A percentile compares a stretch with the other conserved stretches of the same genome.
Evolutionary conservation across 805 yeast genomes (phyloP).

Genomic region (Helenozyma baotianmanensis): DNA sequence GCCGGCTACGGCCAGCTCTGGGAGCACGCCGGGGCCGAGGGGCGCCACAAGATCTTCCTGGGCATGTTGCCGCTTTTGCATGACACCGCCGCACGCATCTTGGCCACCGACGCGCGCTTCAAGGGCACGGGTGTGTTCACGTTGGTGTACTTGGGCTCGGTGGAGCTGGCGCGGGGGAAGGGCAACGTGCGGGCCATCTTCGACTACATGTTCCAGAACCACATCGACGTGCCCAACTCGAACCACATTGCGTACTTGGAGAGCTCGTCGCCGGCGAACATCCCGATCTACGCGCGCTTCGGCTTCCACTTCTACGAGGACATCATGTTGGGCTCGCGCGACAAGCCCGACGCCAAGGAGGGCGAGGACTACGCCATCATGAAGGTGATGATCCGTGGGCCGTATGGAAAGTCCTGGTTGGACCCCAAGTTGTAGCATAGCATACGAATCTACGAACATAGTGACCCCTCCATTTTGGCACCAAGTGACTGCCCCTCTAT

Average conservation of each 20-base stretch:
- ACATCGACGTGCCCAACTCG: slow-evolving; percentile 36
- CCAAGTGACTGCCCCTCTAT: too few species aligned
- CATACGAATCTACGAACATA: neutral
- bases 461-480: too few species aligned
- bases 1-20: slow-evolving; percentile 52
- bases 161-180: slow-evolving; percentile 46
- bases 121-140: slow-evolving; percentile 34
- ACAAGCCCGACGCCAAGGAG: slow-evolving; percentile 20
- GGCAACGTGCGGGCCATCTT: slow-evolving; percentile 50
- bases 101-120: slow-evolving; percentile 37
- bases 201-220: slow-evolving; percentile 43
- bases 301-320: slow-evolving; percentile 48
- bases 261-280: slow-evolving; percentile 41
- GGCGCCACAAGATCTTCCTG: slow-evolving; percentile 46
- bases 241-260: slow-evolving; percentile 45
- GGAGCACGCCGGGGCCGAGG: slow-evolving; percentile 43
- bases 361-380: slow-evolving; percentile 39
- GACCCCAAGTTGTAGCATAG: slow-evolving; percentile 14
- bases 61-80: slow-evolving; percentile 50
- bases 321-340: slow-evolving; percentile 39
- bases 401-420: slow-evolving; percentile 30
- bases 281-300: slow-evolving; percentile 51
- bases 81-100: slow-evolving; percentile 42
- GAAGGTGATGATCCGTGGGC: slow-evolving; percentile 42
- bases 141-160: slow-evolving; percentile 45